Percentiles rank a stretch among this genome's conserved stretches.
Evolutionary conservation across 768 basidiomycete species (phyloP).

Genomic region (Mrakia blollopis): DNA sequence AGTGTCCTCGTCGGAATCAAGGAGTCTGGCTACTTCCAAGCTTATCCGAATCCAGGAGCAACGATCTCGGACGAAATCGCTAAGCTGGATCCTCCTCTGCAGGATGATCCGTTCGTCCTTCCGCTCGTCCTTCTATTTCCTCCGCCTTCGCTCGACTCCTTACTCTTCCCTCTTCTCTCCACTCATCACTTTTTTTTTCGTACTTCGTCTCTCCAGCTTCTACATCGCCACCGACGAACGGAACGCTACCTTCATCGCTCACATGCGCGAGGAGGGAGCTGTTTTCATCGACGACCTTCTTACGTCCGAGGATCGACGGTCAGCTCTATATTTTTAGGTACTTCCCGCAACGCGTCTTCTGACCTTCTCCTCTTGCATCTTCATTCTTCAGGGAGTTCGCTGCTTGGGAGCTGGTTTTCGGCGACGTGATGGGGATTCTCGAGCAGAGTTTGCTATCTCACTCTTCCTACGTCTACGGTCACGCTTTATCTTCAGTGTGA

Average conservation of each 20-base stretch:
- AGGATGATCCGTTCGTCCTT: conserved; percentile 25
- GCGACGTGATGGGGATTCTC: conserved; percentile 49
- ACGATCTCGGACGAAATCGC: conserved; percentile 17
- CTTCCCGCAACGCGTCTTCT: not conserved
- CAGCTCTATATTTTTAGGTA: not conserved
- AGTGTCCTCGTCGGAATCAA: conserved; percentile 26
- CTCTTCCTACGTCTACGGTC: conserved; percentile 30
- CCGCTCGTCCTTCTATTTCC: not conserved
- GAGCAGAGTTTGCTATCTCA: conserved; percentile 48
- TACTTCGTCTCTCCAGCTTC: conserved; percentile 26
- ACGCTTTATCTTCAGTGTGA: conserved; percentile 11
- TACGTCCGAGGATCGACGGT: not conserved
- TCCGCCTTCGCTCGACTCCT: not conserved
- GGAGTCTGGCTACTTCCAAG: not conserved
- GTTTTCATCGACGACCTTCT: conserved; percentile 38
- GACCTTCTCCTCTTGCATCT: not conserved
- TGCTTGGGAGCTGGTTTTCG: conserved; percentile 35
- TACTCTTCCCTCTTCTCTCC: not conserved
- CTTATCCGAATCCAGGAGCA: conserved; percentile 26
- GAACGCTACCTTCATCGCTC: conserved; percentile 41
- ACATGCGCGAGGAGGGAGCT: conserved; percentile 46
- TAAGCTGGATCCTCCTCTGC: not conserved
- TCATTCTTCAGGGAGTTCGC: not conserved
- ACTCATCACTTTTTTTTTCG: too few species aligned
- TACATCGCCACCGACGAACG: conserved; percentile 49